Evolutionary conservation across 2,329 filamentous ascomycete species (phyloP).

Genomic region (Pseudocercospora crystallina): DNA sequence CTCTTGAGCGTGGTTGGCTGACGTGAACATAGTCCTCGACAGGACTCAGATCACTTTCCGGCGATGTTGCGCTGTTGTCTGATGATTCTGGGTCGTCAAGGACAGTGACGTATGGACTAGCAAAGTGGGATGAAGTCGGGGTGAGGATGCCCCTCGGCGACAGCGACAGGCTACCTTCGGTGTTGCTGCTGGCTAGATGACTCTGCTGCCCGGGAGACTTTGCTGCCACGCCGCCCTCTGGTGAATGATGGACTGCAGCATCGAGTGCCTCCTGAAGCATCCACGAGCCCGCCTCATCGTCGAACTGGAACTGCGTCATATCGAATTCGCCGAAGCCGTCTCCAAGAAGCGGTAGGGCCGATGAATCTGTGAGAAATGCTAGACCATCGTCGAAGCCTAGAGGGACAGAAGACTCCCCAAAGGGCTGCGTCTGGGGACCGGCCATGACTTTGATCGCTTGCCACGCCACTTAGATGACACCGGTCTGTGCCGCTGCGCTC

Average conservation of each 20-base stretch:
- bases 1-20: conserved; percentile 7
- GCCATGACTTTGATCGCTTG: no score
- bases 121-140: conserved; percentile 23
- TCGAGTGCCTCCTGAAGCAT: no score
- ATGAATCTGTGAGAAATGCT: not conserved
- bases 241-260: not conserved
- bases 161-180: conserved; percentile 20
- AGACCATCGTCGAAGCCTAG: conserved; percentile 12
- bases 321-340: not conserved
- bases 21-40: conserved; percentile 25
- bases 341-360: not conserved
- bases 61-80: conserved; percentile 18
- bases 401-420: not conserved
- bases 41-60: conserved; percentile 16
- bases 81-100: conserved; percentile 21
- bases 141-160: conserved; percentile 28
- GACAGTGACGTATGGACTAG: conserved; percentile 13
- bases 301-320: conserved; percentile 5
- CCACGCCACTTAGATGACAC: no score
- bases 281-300: not conserved
- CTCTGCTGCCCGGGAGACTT: conserved; percentile 19
- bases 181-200: conserved; percentile 2
- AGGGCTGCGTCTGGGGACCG: no score
- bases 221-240: conserved; percentile 6
- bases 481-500: no score